These are phyloP conservation scores for Naganishia onofrii DNA, from an alignment of 768 basidiomycete species.

Conservation along the genomic window DNA sequence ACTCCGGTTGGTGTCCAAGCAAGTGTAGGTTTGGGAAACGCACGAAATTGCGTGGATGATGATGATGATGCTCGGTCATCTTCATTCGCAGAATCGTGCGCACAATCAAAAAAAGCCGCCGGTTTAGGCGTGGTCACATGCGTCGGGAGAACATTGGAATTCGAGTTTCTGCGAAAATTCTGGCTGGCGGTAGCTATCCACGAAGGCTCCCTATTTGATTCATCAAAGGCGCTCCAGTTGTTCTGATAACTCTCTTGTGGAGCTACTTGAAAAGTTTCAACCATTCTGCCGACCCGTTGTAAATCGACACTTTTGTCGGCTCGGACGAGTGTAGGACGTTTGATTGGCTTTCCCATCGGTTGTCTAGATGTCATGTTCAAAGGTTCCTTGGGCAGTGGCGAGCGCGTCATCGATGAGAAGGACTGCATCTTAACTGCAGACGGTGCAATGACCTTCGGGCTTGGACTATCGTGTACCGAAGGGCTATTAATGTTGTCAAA, in stretches of 20 bases:
- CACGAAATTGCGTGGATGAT: constrained; percentile 17
- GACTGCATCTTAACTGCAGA: constrained; percentile 1
- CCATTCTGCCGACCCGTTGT: neutral
- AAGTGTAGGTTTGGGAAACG: neutral
- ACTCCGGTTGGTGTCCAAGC: neutral
- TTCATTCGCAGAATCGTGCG: neutral
- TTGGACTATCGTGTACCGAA: neutral
- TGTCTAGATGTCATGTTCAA: neutral
- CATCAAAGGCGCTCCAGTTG: neutral
- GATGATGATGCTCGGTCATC: neutral
- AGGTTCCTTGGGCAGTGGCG: neutral
- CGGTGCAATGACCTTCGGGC: neutral
- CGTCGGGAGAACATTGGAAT: neutral
- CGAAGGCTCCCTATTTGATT: neutral
- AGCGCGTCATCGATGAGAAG: neutral
- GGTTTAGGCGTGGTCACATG: neutral
- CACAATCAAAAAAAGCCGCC: too few relatives aligned
- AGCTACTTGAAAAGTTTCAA: neutral
- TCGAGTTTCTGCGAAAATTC: constrained; percentile 1
- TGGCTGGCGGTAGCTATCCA: neutral
- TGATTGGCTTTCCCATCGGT: neutral
- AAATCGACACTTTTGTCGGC: neutral
- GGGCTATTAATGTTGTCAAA: neutral
- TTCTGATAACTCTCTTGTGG: neutral
- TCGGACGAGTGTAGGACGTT: constrained; percentile 3